phyloP scores from a whole-genome alignment of 768 basidiomycete species.

The Boletus edulis region DNA sequence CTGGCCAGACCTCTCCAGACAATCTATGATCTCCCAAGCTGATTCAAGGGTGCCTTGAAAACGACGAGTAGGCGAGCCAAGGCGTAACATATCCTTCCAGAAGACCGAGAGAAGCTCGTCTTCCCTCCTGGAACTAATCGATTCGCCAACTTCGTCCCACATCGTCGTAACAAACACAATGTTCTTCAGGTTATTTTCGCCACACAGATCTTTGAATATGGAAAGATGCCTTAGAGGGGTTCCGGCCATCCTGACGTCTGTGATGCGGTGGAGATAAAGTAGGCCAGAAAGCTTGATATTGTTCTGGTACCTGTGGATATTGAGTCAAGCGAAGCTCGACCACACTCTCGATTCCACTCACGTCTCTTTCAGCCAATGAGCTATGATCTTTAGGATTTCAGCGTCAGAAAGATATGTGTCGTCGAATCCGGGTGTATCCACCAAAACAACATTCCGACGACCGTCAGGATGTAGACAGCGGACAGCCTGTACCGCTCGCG shows the following conservation, averaged over 20 bases:
- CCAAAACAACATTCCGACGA: conserved; percentile 10
- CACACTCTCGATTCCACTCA: not conserved
- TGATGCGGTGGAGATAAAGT: too few relatives aligned
- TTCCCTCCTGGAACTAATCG: too few relatives aligned
- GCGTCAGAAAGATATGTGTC: conserved; percentile 11
- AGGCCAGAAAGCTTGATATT: too few relatives aligned
- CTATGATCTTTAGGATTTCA: conserved; percentile 10
- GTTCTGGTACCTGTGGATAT: not conserved
- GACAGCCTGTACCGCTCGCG: conserved; percentile 5
- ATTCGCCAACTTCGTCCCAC: not conserved
- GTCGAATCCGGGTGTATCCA: conserved; percentile 20
- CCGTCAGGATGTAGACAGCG: conserved; percentile 15
- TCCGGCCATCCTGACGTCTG: not conserved
- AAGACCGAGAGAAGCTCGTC: too few relatives aligned
- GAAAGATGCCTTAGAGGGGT: not conserved
- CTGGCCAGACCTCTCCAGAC: not conserved
- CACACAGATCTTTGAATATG: conserved; percentile 9
- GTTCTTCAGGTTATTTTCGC: conserved; percentile 8
- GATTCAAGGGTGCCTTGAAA: too few relatives aligned
- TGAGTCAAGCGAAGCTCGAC: not conserved
- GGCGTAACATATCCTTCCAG: too few relatives aligned
- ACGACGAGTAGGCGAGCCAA: too few relatives aligned
- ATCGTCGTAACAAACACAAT: conserved; percentile 19
- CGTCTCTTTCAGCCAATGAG: conserved; percentile 17
- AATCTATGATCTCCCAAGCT: not conserved